phyloP scores from a whole-genome alignment of 176 grass and related monocot species.

The Triticum urartu region DNA sequence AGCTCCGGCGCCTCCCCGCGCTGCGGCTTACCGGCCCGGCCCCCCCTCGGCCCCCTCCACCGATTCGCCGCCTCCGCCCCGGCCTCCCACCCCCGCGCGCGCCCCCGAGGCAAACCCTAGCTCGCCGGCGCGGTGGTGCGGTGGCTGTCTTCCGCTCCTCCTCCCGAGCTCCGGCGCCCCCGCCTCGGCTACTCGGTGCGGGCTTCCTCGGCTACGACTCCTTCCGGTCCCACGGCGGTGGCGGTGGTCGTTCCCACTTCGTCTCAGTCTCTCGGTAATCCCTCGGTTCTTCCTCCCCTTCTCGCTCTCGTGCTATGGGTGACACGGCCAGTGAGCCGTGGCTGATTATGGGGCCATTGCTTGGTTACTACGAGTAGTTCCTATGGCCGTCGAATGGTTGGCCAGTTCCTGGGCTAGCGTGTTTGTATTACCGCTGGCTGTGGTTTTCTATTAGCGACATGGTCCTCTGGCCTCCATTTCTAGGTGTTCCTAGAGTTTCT shows the following conservation, averaged over 20 bases:
- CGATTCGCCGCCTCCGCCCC: neutral
- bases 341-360: neutral
- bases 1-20: no score
- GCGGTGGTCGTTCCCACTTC: neutral
- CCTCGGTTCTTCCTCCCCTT: neutral
- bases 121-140: neutral
- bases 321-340: neutral
- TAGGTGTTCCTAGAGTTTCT: neutral
- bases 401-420: neutral
- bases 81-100: no score
- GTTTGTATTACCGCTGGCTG: neutral
- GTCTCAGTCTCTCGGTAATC: neutral
- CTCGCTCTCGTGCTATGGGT: neutral
- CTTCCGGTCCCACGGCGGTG: no score
- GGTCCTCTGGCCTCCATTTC: neutral
- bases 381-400: neutral
- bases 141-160: neutral
- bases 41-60: neutral
- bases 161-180: no score
- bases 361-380: neutral
- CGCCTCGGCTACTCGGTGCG: neutral
- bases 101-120: neutral
- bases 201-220: neutral
- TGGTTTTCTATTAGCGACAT: neutral
- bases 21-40: no score